Percentiles rank a stretch among this genome's conserved stretches.
Evolutionary conservation across 2,329 filamentous ascomycete species (phyloP).

Genomic region (Penicillium sp.): DNA sequence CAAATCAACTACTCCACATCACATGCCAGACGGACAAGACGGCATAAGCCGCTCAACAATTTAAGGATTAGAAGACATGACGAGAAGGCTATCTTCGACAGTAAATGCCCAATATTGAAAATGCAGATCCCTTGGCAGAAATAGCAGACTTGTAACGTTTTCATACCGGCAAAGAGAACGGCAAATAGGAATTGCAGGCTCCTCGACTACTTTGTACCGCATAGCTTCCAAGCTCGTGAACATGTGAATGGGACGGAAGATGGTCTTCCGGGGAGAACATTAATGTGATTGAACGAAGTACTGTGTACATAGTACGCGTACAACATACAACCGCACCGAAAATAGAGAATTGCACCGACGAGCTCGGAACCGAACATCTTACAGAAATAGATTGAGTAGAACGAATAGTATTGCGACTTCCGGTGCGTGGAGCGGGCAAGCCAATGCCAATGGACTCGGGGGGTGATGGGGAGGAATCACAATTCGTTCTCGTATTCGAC

Average conservation of each 20-base stretch:
- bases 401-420: not conserved
- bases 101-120: not conserved
- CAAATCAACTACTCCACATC: slow-evolving; percentile 5
- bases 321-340: not conserved
- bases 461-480: not conserved
- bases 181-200: not conserved
- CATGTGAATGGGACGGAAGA: slow-evolving; percentile 10
- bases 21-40: slow-evolving; percentile 1
- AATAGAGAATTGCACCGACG: not conserved
- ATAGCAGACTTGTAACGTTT: not conserved
- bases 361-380: not conserved
- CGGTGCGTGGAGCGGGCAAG: not conserved
- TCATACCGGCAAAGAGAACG: not conserved
- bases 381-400: not conserved
- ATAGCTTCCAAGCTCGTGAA: not conserved
- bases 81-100: not conserved
- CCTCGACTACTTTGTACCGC: no score
- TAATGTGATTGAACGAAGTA: not conserved
- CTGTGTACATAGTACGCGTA: not conserved
- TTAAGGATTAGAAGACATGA: not conserved
- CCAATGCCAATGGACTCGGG: not conserved
- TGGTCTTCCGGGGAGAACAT: not conserved
- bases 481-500: slow-evolving; percentile 2
- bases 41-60: not conserved
- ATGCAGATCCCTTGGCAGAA: not conserved